Evolutionary conservation across 2,329 filamentous ascomycete species (phyloP), one percentile per base, ranked within the genome.

Genomic region (Dactylellina cionopaga): DNA sequence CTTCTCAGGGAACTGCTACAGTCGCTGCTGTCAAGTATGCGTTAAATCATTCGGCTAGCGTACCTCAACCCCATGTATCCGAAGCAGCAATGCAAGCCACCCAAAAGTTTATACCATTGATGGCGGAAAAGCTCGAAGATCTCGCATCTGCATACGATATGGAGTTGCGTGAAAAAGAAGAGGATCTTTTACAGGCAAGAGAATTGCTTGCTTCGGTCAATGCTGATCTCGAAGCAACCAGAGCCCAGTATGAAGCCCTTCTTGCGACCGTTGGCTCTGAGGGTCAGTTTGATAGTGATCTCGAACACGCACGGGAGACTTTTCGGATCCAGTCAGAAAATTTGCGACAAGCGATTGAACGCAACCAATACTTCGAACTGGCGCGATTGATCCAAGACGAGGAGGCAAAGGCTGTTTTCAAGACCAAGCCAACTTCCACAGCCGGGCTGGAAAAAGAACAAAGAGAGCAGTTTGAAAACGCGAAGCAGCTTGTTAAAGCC

Each of bases 81-180:
- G 88, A 85, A 60, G 89, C 89, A 1, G 90, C 89, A 24, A 89
- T 87, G 70, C 87, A 87, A 2, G 85, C 92, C 7, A 87, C 91
- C 64, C 85, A 86, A 11, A 89, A 87, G 75, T 89, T 92, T 75
- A 86, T 87, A 3, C 86, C 88, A 2, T 83, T 91, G 4, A 86
- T 92, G 70, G 82, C 90, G 5, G 88, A 92, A 66, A 91, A 91
- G 75, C 88, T 92, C 74, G 86, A 88, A 76, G 88, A 89, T 74
- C 83, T 93, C 9, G 87, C 90, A 1, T 84, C 84, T 64, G 88
- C 84, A 63, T 92, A 92, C 77, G 91, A 95, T 68, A 86, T 89
- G 25, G 90, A 94, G 78, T 86, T 91, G 76, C 85, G 86, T 56
- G 90, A 92, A 75, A 92, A 91, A 78, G 87, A 92, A 56, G 84